phyloP scores from a whole-genome alignment of 345 rosid species.

The Syzygium aqueum region DNA sequence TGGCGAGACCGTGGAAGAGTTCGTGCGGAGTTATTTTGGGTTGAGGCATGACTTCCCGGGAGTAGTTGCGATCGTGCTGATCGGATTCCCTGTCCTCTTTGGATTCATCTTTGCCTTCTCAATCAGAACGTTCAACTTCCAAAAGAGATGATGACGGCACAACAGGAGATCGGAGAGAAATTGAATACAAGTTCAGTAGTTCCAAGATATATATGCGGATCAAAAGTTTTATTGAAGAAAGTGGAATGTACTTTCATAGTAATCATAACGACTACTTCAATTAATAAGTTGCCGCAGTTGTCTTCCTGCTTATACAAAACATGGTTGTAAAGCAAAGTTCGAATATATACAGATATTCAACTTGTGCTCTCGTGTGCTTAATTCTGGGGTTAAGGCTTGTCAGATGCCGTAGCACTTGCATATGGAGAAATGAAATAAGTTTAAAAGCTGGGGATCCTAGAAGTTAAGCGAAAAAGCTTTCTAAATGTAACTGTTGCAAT shows the following conservation, averaged over 20 bases:
- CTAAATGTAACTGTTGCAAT: background rate
- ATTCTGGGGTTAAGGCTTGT: background rate
- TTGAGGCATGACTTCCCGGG: constrained; percentile 47
- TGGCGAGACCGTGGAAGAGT: constrained; percentile 49
- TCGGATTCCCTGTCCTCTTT: constrained; percentile 41
- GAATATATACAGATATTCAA: background rate
- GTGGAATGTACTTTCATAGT: background rate
- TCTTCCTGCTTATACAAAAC: background rate
- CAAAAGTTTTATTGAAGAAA: background rate
- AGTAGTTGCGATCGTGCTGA: constrained; percentile 34
- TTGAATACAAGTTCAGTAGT: background rate
- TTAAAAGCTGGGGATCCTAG: background rate
- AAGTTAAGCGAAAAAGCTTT: background rate
- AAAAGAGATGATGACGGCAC: constrained; percentile 28
- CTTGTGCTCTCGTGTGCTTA: background rate
- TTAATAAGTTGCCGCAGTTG: background rate
- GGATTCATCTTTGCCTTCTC: constrained; percentile 63
- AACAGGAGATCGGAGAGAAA: background rate
- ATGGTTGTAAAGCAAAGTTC: background rate
- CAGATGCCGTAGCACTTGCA: background rate
- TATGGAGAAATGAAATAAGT: background rate
- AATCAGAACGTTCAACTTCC: constrained; percentile 73
- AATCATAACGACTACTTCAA: background rate
- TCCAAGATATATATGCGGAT: background rate
- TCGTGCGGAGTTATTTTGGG: constrained; percentile 44